Conservation (phyloP, 2,329 filamentous ascomycete genomes). For the Ascochyta viciae-villosae region DNA sequence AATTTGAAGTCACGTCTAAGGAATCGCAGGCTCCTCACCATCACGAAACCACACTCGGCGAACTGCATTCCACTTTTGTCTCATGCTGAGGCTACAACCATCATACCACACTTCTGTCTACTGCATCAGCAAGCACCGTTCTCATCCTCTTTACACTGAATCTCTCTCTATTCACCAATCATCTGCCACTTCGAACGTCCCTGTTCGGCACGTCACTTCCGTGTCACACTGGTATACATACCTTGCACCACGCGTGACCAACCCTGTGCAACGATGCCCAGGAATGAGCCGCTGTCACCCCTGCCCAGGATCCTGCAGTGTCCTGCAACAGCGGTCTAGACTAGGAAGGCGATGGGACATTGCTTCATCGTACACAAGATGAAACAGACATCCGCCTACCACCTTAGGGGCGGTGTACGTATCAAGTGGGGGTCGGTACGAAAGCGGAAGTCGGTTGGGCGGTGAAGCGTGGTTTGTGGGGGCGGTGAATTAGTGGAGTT, state of each 20-base stretch:
- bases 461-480: not conserved
- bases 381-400: not conserved
- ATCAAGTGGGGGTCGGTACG: not conserved
- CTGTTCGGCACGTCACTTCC: not conserved
- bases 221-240: not conserved
- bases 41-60: too few species aligned
- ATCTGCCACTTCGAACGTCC: too few species aligned
- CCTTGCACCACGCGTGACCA: not conserved
- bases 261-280: not conserved
- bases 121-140: too few species aligned
- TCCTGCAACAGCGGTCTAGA: not conserved
- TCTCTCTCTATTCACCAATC: too few species aligned
- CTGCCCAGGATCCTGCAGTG: not conserved
- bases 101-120: too few species aligned
- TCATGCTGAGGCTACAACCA: too few species aligned
- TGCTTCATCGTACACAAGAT: not conserved
- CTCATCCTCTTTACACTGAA: too few species aligned
- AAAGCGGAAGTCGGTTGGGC: not conserved
- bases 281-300: slow-evolving; percentile 4
- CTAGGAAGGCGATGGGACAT: not conserved
- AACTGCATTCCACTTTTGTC: too few species aligned
- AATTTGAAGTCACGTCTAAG: too few species aligned
- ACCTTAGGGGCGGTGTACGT: not conserved
- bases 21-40: too few species aligned
- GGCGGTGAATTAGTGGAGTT: not conserved